Percentiles rank a stretch among this genome's conserved stretches.
Conservation (phyloP, 1,284 basidiomycete genomes). For the Cystobasidiaceae sp. region DNA sequence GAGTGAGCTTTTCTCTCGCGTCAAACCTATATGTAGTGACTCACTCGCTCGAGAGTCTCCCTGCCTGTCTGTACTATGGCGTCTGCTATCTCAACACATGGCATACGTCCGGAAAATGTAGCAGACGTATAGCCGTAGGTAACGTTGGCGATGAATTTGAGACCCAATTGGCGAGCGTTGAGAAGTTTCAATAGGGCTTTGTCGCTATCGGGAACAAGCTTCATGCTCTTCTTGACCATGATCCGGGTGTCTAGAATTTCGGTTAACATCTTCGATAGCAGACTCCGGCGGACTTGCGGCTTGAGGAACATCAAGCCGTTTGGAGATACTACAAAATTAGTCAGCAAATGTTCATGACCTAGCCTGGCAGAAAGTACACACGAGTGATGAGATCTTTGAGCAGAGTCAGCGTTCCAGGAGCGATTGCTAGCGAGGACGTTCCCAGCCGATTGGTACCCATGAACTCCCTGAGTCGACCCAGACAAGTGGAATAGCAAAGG, state of each 20-base stretch:
- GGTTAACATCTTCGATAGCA: slow-evolving; percentile 83
- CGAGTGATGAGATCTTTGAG: slow-evolving; percentile 71
- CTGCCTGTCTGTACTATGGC: slow-evolving; percentile 94
- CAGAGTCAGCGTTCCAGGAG: slow-evolving; percentile 61
- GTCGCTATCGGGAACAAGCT: slow-evolving; percentile 61
- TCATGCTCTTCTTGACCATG: slow-evolving; percentile 96
- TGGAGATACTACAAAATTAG: slow-evolving; percentile 63
- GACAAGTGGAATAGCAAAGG: slow-evolving; percentile 91
- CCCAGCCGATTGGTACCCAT: slow-evolving; percentile 86
- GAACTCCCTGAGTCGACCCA: slow-evolving; percentile 80
- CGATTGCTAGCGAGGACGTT: slow-evolving; percentile 62
- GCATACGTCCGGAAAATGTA: slow-evolving; percentile 93
- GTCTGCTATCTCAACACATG: slow-evolving; percentile 94
- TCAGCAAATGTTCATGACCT: slow-evolving; percentile 9
- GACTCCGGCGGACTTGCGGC: slow-evolving; percentile 70
- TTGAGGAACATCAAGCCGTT: slow-evolving; percentile 95
- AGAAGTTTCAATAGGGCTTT: slow-evolving; percentile 61
- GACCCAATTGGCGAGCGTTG: slow-evolving; percentile 78
- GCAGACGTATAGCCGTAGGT: slow-evolving; percentile 94
- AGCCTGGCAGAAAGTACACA: slow-evolving; percentile 45
- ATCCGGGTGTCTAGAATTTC: slow-evolving; percentile 93
- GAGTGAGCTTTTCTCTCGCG: neutral
- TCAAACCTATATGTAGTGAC: slow-evolving; percentile 29
- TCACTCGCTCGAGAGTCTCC: slow-evolving; percentile 87
- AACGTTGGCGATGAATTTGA: slow-evolving; percentile 81